Base-by-base conservation (phyloP, 441 rosid species). In the Jatropha multifida region DNA sequence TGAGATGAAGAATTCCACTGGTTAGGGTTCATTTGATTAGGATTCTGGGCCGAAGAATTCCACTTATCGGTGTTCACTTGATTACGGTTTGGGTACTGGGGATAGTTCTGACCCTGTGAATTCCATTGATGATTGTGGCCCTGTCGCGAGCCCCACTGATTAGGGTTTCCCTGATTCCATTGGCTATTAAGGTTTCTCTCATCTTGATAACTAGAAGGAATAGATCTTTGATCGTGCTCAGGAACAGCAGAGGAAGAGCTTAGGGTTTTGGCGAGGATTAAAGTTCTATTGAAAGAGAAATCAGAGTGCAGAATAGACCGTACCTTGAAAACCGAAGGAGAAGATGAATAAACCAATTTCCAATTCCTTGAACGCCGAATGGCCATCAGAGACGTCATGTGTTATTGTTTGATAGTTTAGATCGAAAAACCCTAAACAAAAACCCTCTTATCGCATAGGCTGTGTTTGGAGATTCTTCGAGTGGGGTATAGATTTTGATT, bases 351-450 rank as follows among this genome's bases (percentile, higher is more conserved):
- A 11, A 74, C 20, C 26, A 80, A 26, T 20, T 20, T 41, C 14
- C 60, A 85, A 37, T 71, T 71, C n/a, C 82, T 71, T 44, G 76
- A 73, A 65, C 80, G 79, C 9, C 87, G 89, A 60, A 86, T 73
- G 69, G 87, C 88, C 81, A 89, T 78, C 44, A 79, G 82, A 74
- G 88, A 32, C 77, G 90, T 85, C 83, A 84, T 32, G 1, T 32
- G 2, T 32, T 32, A 32, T 2, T 32, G 32, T 32, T 76, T 79
- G 48, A 44, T 44, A 44, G 27, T 41, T n/a, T n/a, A 4, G 8
- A 5, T 11, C 23, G 27, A 60, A 4, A n/a, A 26, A n/a, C 27
- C 32, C 14, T n/a, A n/a, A 60, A 60, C 65, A 32, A 32, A 32
- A 32, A 32, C 32, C 32, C 32, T 32, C 32, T 1, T 32, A 32